A percentile compares a stretch with the other conserved stretches of the same genome.
phyloP scores from a whole-genome alignment of 768 basidiomycete genomes.

The Stropharia rugosoannulata region DNA sequence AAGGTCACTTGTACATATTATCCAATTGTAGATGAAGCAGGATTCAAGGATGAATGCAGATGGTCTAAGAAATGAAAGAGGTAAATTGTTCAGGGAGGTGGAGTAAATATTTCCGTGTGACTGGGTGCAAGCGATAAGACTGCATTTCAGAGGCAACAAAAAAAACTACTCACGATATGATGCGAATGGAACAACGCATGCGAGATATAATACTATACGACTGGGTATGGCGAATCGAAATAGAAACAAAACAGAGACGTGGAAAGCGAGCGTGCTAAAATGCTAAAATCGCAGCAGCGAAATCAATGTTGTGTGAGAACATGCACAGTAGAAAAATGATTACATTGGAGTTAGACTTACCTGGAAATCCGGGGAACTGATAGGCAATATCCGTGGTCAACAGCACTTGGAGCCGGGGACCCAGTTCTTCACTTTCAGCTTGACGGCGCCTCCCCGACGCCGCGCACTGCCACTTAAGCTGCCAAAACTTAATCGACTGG shows the following conservation, averaged over 20 bases:
- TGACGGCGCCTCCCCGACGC: slow-evolving; percentile 52
- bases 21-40: slow-evolving; percentile 30
- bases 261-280: slow-evolving; percentile 1
- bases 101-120: slow-evolving; percentile 14
- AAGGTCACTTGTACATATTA: slow-evolving; percentile 32
- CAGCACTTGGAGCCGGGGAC: slow-evolving; percentile 70
- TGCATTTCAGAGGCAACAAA: background rate
- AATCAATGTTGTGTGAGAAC: slow-evolving; percentile 1
- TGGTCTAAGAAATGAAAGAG: slow-evolving; percentile 21
- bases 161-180: slow-evolving; percentile 19
- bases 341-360: slow-evolving; percentile 5
- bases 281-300: background rate
- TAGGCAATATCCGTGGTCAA: slow-evolving; percentile 29
- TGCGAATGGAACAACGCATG: slow-evolving; percentile 11
- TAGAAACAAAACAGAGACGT: background rate
- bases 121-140: slow-evolving; percentile 16
- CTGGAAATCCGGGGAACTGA: slow-evolving; percentile 1
- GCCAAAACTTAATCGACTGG: slow-evolving; percentile 86
- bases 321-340: slow-evolving; percentile 8
- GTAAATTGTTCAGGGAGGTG: slow-evolving; percentile 12
- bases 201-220: slow-evolving; percentile 16
- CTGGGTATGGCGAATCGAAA: slow-evolving; percentile 15
- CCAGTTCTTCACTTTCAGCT: slow-evolving; percentile 60
- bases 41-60: slow-evolving; percentile 25
- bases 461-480: slow-evolving; percentile 67